Base-by-base conservation (phyloP, 2,329 filamentous ascomycete species). In the Alternaria brassicicola region DNA sequence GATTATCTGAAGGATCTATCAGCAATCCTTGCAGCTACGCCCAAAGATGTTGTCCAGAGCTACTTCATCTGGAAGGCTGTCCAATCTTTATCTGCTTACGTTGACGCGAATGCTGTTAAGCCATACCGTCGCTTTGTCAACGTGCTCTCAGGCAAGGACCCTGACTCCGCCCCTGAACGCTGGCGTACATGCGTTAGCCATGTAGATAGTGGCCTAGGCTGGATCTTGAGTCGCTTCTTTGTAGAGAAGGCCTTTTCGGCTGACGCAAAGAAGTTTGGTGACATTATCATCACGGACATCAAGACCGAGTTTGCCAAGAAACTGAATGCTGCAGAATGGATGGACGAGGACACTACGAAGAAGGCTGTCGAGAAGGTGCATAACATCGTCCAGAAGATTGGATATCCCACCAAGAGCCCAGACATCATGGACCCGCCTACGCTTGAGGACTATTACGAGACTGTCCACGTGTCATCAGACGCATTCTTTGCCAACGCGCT, bases 201-300 rank as follows among this genome's bases (percentile, higher is more conserved):
- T 31, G 81, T 88, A 5, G 86, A 89, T 62, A 72, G 76, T 21
- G 83, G 84, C 5, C 73, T 91, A 21, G 84, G 84, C 2, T 91
- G 88, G 88, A 88, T 89, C 47, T 77, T 90, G 15, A 89, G 87
- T 69, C 85, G 88, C 21, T 91, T 91, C 78, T 92, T 88, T 62
- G 82, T 91, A 2, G 84, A 91, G 61, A 85, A 86, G 47, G 83
- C 88, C 1, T 92, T 91, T 67, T 86, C 87, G 0, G 82, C 87
- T 12, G 83, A 86, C 19, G 87, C 88, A 0, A 89, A 90, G 70
- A 77, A 85, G 4, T 85, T 90, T 43, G 88, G 88, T 15, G 86
- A 91, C 57, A 83, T 86, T 52, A 87, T 93, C 64, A 84, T 91
- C n/a, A 84, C 84, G 9, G 87, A 90, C 63, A 88, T 92, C 71